phyloP scores from a whole-genome alignment of 1,284 basidiomycete genomes.

The Moesziomyces parantarcticus region DNA sequence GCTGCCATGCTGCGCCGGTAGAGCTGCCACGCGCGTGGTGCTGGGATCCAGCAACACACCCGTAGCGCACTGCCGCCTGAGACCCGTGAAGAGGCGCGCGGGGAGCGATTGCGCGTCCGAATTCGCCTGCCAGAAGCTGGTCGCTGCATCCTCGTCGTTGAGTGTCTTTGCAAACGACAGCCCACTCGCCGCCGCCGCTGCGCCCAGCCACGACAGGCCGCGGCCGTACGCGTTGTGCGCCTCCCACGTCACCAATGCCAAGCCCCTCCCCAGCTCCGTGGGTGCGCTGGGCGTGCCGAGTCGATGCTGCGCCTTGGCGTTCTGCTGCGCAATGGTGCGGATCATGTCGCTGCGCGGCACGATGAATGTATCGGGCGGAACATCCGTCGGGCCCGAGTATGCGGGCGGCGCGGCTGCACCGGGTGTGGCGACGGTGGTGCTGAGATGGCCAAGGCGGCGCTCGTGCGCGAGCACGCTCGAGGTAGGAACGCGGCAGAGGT shows the following conservation, averaged over 20 bases:
- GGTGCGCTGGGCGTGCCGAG: slow-evolving; percentile 9
- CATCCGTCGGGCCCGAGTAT: background rate
- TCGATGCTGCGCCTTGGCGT: slow-evolving; percentile 27
- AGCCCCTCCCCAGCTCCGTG: slow-evolving; percentile 36
- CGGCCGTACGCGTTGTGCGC: slow-evolving; percentile 36
- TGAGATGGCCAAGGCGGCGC: slow-evolving; percentile 15
- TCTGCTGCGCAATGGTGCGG: slow-evolving; percentile 28
- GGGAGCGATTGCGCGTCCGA: slow-evolving; percentile 46
- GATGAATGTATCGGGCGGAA: slow-evolving; percentile 38
- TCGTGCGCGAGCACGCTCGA: slow-evolving; percentile 35
- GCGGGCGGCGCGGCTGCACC: background rate
- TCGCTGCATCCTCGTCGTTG: slow-evolving; percentile 36
- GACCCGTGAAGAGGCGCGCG: slow-evolving; percentile 25
- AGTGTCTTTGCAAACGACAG: slow-evolving; percentile 29
- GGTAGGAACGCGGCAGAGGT: slow-evolving; percentile 28
- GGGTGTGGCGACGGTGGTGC: slow-evolving; percentile 11
- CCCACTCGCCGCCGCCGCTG: slow-evolving; percentile 40
- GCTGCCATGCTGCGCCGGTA: background rate
- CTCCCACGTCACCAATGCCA: slow-evolving; percentile 46
- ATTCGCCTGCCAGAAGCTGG: slow-evolving; percentile 34
- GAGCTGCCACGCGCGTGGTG: slow-evolving; percentile 13
- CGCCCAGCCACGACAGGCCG: slow-evolving; percentile 44
- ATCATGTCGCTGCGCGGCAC: slow-evolving; percentile 42
- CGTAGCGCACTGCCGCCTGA: slow-evolving; percentile 34
- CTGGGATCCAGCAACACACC: slow-evolving; percentile 42